A percentile compares a stretch with the other conserved stretches of the same genome.
Evolutionary conservation across 176 grass and related monocot genomes (phyloP).

Genomic region (Zoysia pacifica): DNA sequence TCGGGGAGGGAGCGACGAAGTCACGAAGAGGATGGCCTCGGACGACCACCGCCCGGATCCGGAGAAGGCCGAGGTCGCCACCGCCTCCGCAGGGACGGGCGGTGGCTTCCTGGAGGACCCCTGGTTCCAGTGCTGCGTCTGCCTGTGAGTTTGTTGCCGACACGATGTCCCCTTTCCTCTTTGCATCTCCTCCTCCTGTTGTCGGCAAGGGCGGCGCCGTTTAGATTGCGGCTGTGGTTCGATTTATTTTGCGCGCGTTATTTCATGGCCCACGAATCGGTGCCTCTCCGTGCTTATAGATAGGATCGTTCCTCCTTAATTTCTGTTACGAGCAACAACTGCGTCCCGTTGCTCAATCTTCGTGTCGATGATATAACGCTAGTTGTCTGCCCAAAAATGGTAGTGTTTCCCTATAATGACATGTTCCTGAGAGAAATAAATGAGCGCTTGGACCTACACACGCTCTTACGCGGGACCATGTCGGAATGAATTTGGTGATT

Average conservation of each 20-base stretch:
- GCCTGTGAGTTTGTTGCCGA: constrained; percentile 61
- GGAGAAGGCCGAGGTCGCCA: background rate
- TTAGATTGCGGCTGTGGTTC: background rate
- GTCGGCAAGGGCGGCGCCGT: background rate
- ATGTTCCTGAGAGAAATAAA: background rate
- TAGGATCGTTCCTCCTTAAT: background rate
- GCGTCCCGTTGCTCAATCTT: background rate
- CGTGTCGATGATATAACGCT: background rate
- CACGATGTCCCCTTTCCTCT: background rate
- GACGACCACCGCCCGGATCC: constrained; percentile 25
- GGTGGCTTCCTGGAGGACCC: constrained; percentile 34
- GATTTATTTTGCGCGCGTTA: background rate
- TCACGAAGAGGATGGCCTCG: constrained; percentile 38
- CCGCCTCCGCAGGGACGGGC: constrained; percentile 1
- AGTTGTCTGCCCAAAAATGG: background rate
- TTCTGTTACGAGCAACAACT: background rate
- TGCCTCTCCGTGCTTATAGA: background rate
- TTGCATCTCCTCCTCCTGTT: background rate
- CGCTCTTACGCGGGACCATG: background rate
- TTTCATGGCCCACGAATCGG: background rate
- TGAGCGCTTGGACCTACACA: background rate
- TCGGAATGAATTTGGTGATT: background rate
- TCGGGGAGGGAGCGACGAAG: background rate
- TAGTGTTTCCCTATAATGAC: background rate
- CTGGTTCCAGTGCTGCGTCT: constrained; percentile 80